Percentiles rank a stretch among this genome's conserved stretches.
These are phyloP conservation scores for Pichia sp. DNA, from an alignment of 1,139 yeast genomes.

Conservation along the genomic window DNA sequence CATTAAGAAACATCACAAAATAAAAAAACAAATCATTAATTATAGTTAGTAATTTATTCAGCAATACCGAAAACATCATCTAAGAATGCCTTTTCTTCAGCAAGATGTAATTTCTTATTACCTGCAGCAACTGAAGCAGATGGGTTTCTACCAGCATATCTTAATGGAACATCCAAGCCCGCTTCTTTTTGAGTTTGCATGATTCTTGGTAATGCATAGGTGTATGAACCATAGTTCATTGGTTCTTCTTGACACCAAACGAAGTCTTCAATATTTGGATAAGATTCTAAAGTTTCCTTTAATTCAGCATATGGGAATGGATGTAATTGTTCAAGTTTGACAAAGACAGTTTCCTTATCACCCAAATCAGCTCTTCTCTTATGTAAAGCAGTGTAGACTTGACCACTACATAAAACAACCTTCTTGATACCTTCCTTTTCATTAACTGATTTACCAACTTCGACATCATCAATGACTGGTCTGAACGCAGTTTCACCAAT, in stretches of 20 bases:
- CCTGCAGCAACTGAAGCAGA: conserved; percentile 99
- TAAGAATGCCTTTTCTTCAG: conserved; percentile 86
- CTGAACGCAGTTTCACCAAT: conserved; percentile 88
- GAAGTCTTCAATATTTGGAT: conserved; percentile 78
- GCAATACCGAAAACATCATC: conserved; percentile 51
- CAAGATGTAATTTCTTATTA: conserved; percentile 75
- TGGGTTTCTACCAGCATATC: conserved; percentile 98
- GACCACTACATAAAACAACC: conserved; percentile 80
- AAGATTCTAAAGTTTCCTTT: conserved; percentile 72
- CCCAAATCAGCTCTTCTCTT: conserved; percentile 76
- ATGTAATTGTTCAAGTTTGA: conserved; percentile 89
- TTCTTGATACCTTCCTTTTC: conserved; percentile 83
- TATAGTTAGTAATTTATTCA: not conserved
- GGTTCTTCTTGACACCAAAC: conserved; percentile 99
- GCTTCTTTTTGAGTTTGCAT: conserved; percentile 70
- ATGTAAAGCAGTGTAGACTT: conserved; percentile 86
- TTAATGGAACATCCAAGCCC: conserved; percentile 50
- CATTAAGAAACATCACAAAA: not conserved
- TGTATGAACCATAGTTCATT: conserved; percentile 91
- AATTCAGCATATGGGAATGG: conserved; percentile 98
- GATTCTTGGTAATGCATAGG: conserved; percentile 75
- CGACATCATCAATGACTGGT: conserved; percentile 92
- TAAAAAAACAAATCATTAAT: not conserved
- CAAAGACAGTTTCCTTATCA: conserved; percentile 77
- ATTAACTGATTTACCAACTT: conserved; percentile 67